A percentile compares a stretch with the other conserved stretches of the same genome.
Conservation (phyloP, 1,284 basidiomycete genomes). For the Cryptococcus hybrid region DNA sequence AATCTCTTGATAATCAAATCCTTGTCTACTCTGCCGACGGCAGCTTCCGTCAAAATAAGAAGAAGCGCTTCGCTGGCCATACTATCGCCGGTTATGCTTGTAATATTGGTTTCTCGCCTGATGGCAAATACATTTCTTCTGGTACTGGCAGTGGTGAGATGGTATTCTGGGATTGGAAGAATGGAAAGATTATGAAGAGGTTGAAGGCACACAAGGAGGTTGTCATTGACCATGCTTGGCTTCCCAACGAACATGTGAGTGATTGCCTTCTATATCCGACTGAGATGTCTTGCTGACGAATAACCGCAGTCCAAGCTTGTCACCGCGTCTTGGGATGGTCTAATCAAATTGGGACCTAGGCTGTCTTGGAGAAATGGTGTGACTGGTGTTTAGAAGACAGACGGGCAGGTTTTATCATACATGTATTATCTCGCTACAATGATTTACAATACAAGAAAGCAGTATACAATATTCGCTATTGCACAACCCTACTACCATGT, state of each 20-base stretch:
- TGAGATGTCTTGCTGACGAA: conserved; percentile 2
- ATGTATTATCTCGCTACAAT: neutral
- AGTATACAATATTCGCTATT: neutral
- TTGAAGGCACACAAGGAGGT: conserved; percentile 89
- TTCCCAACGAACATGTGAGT: conserved; percentile 94
- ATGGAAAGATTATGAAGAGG: conserved; percentile 86
- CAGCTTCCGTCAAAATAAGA: conserved; percentile 95
- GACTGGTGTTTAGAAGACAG: neutral
- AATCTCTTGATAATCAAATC: conserved; percentile 98
- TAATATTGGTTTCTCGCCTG: conserved; percentile 93
- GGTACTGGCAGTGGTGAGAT: conserved; percentile 94
- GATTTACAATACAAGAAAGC: neutral
- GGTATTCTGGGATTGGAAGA: conserved; percentile 99
- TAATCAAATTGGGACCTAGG: conserved; percentile 86
- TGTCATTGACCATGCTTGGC: conserved; percentile 95
- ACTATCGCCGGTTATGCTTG: conserved; percentile 96
- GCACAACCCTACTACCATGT: neutral
- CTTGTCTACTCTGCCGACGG: conserved; percentile 90
- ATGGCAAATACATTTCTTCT: conserved; percentile 92
- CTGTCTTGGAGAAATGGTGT: neutral
- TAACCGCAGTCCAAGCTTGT: conserved; percentile 78
- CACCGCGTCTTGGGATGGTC: conserved; percentile 94
- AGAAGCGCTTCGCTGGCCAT: conserved; percentile 97
- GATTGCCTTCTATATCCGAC: neutral
- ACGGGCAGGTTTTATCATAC: neutral